phyloP scores from a whole-genome alignment of 1,284 basidiomycete species.

The Volvariella surrecta region DNA sequence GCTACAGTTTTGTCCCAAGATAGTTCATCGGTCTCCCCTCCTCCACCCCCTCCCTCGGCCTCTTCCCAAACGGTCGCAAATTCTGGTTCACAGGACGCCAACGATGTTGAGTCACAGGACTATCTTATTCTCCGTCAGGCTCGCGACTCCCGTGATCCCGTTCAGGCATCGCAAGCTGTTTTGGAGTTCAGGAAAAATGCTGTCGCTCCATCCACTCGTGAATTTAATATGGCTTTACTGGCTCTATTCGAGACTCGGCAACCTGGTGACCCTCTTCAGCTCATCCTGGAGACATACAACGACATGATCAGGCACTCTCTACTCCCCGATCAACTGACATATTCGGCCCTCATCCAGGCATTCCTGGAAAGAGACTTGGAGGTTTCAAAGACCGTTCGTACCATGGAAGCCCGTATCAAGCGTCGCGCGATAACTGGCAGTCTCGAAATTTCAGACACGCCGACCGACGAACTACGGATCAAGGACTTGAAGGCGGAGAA shows the following conservation, averaged over 20 bases:
- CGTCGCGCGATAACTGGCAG: constrained; percentile 21
- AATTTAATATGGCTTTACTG: constrained; percentile 64
- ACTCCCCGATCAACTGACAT: constrained; percentile 62
- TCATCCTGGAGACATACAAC: constrained; percentile 69
- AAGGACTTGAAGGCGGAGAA: constrained; percentile 46
- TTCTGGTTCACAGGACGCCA: neutral
- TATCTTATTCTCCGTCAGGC: constrained; percentile 17
- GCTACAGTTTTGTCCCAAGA: constrained; percentile 11
- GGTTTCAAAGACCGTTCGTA: constrained; percentile 38
- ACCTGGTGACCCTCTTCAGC: constrained; percentile 46
- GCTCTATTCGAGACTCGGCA: constrained; percentile 43
- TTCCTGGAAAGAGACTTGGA: constrained; percentile 72
- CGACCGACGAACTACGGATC: constrained; percentile 29
- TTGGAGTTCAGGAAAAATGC: constrained; percentile 17
- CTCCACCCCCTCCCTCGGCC: constrained; percentile 11
- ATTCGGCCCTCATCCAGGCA: constrained; percentile 58
- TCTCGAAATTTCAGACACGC: constrained; percentile 13
- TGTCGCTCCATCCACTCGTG: constrained; percentile 24
- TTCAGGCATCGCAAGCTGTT: constrained; percentile 20
- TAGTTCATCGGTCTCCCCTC: constrained; percentile 10
- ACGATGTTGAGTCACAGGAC: constrained; percentile 7
- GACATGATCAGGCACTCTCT: constrained; percentile 63
- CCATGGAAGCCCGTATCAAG: constrained; percentile 35
- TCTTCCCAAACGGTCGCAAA: constrained; percentile 2
- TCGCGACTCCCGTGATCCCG: constrained; percentile 14